phyloP scores from a whole-genome alignment of 768 basidiomycete genomes.

The Pleurotus pulmonarius region DNA sequence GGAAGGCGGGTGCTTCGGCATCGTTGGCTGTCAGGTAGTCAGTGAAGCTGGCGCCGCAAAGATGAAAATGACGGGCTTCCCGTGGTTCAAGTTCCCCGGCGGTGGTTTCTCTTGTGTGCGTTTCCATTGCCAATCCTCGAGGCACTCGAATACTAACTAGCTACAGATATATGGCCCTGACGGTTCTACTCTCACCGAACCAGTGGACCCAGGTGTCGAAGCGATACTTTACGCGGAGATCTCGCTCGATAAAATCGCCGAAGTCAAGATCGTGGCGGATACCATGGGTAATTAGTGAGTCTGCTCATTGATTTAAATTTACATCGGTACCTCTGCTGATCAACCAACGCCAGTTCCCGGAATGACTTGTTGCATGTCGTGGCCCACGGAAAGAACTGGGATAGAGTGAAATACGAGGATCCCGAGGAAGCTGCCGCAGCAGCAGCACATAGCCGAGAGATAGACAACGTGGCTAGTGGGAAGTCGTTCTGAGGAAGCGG shows the following conservation, averaged over 20 bases:
- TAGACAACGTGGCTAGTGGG: slow-evolving; percentile 8
- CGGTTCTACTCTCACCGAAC: slow-evolving; percentile 19
- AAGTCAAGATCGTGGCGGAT: slow-evolving; percentile 7
- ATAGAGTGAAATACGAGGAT: slow-evolving; percentile 13
- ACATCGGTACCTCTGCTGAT: neutral
- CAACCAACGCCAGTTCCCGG: slow-evolving; percentile 13
- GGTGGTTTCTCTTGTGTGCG: slow-evolving; percentile 22
- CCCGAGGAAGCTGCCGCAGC: slow-evolving; percentile 6
- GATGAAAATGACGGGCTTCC: slow-evolving; percentile 24
- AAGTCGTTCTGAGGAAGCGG: neutral
- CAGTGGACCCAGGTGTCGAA: slow-evolving; percentile 21
- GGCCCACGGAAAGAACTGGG: slow-evolving; percentile 24
- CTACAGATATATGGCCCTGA: slow-evolving; percentile 26
- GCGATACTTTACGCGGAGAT: slow-evolving; percentile 24
- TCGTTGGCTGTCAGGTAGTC: slow-evolving; percentile 24
- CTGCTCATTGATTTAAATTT: neutral
- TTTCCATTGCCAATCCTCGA: neutral
- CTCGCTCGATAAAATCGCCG: slow-evolving; percentile 21
- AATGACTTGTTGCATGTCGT: slow-evolving; percentile 23
- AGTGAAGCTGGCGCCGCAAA: slow-evolving; percentile 22
- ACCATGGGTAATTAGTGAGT: slow-evolving; percentile 8
- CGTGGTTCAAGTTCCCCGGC: slow-evolving; percentile 25
- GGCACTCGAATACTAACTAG: neutral
- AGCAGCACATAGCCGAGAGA: slow-evolving; percentile 11
- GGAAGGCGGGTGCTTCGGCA: slow-evolving; percentile 27